Percentiles rank a stretch among this genome's conserved stretches.
Conservation (phyloP, 2,329 filamentous ascomycete genomes). For the Zelopaecilomyces penicillatus region DNA sequence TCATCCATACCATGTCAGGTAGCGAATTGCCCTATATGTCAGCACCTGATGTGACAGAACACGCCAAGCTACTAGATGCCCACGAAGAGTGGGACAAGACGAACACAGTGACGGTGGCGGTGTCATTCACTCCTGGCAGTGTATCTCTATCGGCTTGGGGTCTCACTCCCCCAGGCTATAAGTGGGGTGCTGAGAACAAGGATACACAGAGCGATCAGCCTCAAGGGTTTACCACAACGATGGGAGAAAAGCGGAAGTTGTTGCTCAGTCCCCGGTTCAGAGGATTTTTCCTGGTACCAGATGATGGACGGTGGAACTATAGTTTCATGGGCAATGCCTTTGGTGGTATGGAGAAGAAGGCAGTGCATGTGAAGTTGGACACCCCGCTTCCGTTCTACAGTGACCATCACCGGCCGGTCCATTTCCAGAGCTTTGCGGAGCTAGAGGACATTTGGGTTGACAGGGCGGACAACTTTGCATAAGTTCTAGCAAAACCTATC, state of each 20-base stretch:
- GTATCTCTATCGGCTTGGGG: conserved; percentile 93
- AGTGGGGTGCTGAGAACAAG: conserved; percentile 95
- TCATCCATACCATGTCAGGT: conserved; percentile 92
- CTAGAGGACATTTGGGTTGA: conserved; percentile 96
- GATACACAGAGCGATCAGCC: conserved; percentile 89
- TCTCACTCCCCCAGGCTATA: conserved; percentile 84
- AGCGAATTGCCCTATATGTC: conserved; percentile 97
- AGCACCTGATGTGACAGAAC: conserved; percentile 86
- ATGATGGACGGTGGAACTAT: conserved; percentile 90
- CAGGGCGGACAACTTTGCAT: conserved; percentile 86
- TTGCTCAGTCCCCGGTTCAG: conserved; percentile 87
- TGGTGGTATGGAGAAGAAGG: conserved; percentile 79
- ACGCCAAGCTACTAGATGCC: conserved; percentile 78
- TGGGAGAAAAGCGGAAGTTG: conserved; percentile 94
- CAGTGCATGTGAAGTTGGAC: conserved; percentile 86
- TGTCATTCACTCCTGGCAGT: conserved; percentile 92
- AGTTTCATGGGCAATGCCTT: conserved; percentile 94
- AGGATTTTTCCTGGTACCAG: conserved; percentile 93
- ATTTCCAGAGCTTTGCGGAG: conserved; percentile 97
- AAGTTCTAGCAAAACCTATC: conserved; percentile 18
- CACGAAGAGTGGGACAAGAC: conserved; percentile 62
- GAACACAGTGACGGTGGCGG: conserved; percentile 89
- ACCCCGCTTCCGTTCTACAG: conserved; percentile 87
- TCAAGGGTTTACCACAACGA: conserved; percentile 80
- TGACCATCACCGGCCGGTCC: conserved; percentile 81